phyloP scores from a whole-genome alignment of 1,139 yeast species.

The Yamadazyma buinensis region DNA sequence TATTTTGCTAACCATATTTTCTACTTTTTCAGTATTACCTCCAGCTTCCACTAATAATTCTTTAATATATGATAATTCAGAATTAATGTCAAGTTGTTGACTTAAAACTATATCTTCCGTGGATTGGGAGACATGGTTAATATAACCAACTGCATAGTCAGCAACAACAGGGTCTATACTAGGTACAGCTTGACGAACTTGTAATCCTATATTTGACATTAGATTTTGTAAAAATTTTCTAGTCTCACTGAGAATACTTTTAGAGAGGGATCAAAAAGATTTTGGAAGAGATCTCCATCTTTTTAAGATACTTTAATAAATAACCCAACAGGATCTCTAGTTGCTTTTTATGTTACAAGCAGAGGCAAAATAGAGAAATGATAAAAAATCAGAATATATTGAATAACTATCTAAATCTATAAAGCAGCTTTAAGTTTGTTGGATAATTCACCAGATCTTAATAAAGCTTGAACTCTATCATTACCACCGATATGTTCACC shows the following conservation, averaged over 20 bases:
- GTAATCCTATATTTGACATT: slow-evolving; percentile 58
- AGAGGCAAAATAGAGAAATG: background rate
- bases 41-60: slow-evolving; percentile 76
- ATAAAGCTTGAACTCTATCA: slow-evolving; percentile 72
- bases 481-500: slow-evolving; percentile 96
- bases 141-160: slow-evolving; percentile 88
- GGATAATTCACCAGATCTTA: slow-evolving; percentile 31
- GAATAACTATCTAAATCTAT: no score
- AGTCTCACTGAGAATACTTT: no score
- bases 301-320: no score
- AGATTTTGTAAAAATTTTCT: no score
- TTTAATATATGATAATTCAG: slow-evolving; percentile 64
- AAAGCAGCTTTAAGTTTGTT: slow-evolving; percentile 38
- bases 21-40: slow-evolving; percentile 56
- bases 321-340: no score
- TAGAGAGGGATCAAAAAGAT: no score
- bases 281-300: no score
- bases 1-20: slow-evolving; percentile 42
- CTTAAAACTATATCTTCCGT: slow-evolving; percentile 82
- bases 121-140: slow-evolving; percentile 68
- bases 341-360: no score
- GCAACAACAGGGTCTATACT: slow-evolving; percentile 86
- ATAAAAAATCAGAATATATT: background rate
- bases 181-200: slow-evolving; percentile 87
- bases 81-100: slow-evolving; percentile 61